Evolutionary conservation across 768 basidiomycete genomes (phyloP).

Genomic region (Russula abietina): DNA sequence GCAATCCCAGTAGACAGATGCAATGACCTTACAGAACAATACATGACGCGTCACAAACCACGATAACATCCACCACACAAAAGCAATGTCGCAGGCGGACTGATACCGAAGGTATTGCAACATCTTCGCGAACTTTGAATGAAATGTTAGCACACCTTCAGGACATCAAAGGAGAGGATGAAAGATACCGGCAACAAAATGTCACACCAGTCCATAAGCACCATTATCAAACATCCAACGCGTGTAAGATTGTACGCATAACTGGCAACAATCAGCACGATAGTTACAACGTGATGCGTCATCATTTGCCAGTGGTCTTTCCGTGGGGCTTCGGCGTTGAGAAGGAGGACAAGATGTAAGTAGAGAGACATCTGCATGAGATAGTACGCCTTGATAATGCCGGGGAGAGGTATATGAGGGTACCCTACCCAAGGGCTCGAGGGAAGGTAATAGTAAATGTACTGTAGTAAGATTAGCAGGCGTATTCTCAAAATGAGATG

Average conservation of each 20-base stretch:
- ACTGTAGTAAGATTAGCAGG: conserved; percentile 43
- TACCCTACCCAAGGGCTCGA: conserved; percentile 72
- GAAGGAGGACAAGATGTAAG: conserved; percentile 81
- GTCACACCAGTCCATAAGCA: conserved; percentile 92
- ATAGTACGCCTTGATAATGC: conserved; percentile 84
- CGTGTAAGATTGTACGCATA: conserved; percentile 84
- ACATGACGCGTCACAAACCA: conserved; percentile 91
- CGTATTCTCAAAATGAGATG: conserved; percentile 16
- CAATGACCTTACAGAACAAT: conserved; percentile 68
- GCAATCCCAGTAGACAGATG: conserved; percentile 49
- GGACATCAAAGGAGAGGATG: neutral
- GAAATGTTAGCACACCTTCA: neutral
- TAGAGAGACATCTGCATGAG: conserved; percentile 84
- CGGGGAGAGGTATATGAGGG: conserved; percentile 77
- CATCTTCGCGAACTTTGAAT: conserved; percentile 82
- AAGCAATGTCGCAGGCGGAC: conserved; percentile 62
- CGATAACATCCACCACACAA: conserved; percentile 76
- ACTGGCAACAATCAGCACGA: conserved; percentile 66
- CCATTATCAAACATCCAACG: conserved; percentile 83
- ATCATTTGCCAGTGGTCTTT: conserved; percentile 97
- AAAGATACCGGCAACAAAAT: conserved; percentile 75
- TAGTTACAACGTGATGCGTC: conserved; percentile 88
- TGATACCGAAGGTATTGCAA: conserved; percentile 70
- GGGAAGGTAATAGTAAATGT: conserved; percentile 69
- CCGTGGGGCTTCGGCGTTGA: conserved; percentile 87